Evolutionary conservation across 371 early-diverging fungal genomes (phyloP).

Genomic region (Nosema muscidifuracis): DNA sequence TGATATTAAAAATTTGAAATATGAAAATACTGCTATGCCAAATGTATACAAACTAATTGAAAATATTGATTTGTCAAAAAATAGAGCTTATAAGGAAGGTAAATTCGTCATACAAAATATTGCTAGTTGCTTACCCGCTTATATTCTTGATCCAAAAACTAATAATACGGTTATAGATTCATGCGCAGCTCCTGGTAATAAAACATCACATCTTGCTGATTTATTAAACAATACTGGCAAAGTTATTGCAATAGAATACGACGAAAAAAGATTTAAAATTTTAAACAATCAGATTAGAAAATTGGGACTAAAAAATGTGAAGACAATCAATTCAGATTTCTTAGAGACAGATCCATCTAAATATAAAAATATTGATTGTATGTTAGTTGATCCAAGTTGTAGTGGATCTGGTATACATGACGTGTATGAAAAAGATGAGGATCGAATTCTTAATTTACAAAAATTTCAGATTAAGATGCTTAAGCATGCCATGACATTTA

Average conservation of each 20-base stretch:
- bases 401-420: constrained; percentile 79
- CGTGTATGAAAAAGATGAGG: constrained; percentile 65
- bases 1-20: constrained; percentile 28
- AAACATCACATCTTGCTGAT: constrained; percentile 78
- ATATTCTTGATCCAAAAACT: constrained; percentile 70
- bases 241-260: constrained; percentile 82
- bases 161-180: constrained; percentile 76
- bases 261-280: constrained; percentile 70
- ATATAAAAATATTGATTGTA: constrained; percentile 69
- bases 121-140: constrained; percentile 78
- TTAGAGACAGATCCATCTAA: constrained; percentile 62
- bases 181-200: constrained; percentile 97
- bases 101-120: constrained; percentile 59
- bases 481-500: constrained; percentile 65
- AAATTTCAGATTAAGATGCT: constrained; percentile 58
- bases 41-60: constrained; percentile 55
- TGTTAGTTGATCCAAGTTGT: constrained; percentile 91
- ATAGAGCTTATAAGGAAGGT: constrained; percentile 36
- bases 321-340: constrained; percentile 45
- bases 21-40: constrained; percentile 46
- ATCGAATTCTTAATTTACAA: constrained; percentile 64
- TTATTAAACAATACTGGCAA: constrained; percentile 75
- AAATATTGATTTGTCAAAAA: constrained; percentile 33
- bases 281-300: constrained; percentile 69
- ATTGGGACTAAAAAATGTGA: constrained; percentile 74